A percentile compares a stretch with the other conserved stretches of the same genome.
phyloP scores from a whole-genome alignment of 352 stramenopile species.

The Aphanomyces astaci region DNA sequence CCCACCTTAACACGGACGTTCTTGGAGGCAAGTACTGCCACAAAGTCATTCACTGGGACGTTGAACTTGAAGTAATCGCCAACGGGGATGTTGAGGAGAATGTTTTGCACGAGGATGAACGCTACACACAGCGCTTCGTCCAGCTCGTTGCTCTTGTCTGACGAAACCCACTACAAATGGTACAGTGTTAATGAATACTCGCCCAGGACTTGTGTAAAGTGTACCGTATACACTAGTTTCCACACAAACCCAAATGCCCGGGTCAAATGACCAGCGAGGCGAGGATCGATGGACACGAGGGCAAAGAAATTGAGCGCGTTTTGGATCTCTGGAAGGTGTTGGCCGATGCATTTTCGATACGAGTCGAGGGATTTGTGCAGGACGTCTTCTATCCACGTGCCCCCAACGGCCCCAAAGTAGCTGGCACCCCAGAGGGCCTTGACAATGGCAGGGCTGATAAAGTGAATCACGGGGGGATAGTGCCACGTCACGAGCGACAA shows the following conservation, averaged over 20 bases:
- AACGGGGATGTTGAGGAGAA: neutral
- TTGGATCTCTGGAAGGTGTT: neutral
- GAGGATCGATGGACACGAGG: neutral
- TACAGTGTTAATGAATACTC: neutral
- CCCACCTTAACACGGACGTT: neutral
- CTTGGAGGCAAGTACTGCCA: neutral
- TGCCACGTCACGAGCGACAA: neutral
- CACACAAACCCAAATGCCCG: neutral
- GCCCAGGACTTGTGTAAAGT: neutral
- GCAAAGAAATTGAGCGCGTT: neutral
- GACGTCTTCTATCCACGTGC: conserved; percentile 11
- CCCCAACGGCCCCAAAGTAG: neutral
- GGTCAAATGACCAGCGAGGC: neutral
- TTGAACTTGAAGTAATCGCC: conserved; percentile 4
- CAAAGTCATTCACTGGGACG: neutral
- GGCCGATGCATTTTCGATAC: neutral
- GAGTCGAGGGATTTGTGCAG: conserved; percentile 6
- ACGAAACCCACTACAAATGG: neutral
- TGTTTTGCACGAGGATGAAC: neutral
- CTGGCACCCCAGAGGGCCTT: neutral
- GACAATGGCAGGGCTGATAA: neutral
- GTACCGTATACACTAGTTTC: conserved; percentile 7
- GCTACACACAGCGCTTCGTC: neutral
- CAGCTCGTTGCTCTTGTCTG: neutral
- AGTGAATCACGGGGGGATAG: neutral